Conservation (phyloP, 352 stramenopile species). For the Phytophthora megakarya region DNA sequence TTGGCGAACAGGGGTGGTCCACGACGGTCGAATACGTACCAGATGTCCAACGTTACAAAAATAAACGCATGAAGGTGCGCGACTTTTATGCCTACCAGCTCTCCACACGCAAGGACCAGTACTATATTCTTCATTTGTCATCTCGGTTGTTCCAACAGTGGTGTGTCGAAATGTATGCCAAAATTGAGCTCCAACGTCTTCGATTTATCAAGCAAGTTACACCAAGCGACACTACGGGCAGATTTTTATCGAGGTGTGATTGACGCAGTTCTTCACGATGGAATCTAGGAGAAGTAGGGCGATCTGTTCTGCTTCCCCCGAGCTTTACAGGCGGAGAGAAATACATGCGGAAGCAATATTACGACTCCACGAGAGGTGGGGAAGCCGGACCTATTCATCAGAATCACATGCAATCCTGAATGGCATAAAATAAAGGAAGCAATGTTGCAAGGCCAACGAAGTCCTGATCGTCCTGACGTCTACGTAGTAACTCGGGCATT, state of each 20-base stretch:
- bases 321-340: constrained; percentile 1
- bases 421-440: background rate
- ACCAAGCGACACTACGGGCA: background rate
- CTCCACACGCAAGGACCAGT: no score
- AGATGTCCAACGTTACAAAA: background rate
- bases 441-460: background rate
- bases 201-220: background rate
- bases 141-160: no score
- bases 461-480: no score
- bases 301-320: constrained; percentile 3
- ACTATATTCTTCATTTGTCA: no score
- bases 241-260: background rate
- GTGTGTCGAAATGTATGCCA: no score
- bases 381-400: background rate
- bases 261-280: background rate
- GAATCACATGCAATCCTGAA: background rate
- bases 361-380: background rate
- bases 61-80: background rate
- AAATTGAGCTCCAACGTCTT: background rate
- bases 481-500: background rate
- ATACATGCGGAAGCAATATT: constrained; percentile 4
- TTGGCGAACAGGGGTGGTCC: no score
- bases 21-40: no score
- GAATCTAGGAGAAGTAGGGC: background rate
- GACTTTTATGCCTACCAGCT: background rate